Base-by-base conservation (phyloP, 768 basidiomycete species). In the Clavaria fumosa region DNA sequence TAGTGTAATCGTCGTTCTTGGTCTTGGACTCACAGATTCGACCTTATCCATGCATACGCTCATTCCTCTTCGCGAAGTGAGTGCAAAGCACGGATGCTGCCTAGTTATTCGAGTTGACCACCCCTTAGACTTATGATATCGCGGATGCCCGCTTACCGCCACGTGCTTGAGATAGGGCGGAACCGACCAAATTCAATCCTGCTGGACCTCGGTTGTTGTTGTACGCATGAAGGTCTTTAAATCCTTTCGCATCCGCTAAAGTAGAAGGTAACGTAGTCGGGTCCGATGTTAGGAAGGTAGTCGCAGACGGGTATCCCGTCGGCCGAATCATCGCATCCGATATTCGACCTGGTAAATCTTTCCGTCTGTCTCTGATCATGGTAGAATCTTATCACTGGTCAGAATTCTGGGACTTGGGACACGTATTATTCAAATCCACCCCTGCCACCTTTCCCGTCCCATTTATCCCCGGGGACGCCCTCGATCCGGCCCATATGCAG, bases 341-440 rank as follows among this genome's bases (percentile, higher is more conserved):
- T 40, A 46, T 66, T 12, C 45, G 47, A 6, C 46, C 42, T 52
- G 56, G 61, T 59, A 17, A 9, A 28, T 27, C 26, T 9, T 28
- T 28, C 14, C 9, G 32, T 15, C 12, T 15, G 7, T 4, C 3
- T 31, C 9, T 9, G 14, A 28, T 28, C 9, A 9, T 14, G 14
- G 9, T 9, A 9, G 9, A 9, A 14, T 9, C 14, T 28, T 14
- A 28, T 9, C 14, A 9, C 14, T 28, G 26, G 26, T 9, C 9
- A 77, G 75, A 56, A 7, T 71, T 72, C 43, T 78, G 75, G 75
- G 60, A 70, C 4, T 57, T 67, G 3, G 77, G 77, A 1, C 75
- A 79, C 43, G 58, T 67, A 30, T 58, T 80, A 11, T 81, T 77
- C 55, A 62, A 51, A 35, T 62, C 67, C 3, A 70, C 59, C 0